Conservation (phyloP, 2,329 filamentous ascomycete species). For the Niveomyces coronatus region DNA sequence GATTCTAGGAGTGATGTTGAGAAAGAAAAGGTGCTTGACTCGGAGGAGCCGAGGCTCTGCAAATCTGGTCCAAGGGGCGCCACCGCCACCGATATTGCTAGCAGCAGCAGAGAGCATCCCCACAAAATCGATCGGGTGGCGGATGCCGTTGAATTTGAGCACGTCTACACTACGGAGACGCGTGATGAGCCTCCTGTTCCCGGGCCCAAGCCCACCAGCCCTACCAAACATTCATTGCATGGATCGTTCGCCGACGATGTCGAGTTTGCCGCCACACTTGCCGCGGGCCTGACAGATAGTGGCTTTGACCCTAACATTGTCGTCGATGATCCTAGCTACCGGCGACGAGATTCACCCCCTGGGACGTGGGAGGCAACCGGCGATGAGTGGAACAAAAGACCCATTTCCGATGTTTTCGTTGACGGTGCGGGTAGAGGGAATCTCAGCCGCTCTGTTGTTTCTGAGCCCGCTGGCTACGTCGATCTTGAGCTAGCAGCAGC, state of each 20-base stretch:
- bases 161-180: slow-evolving; percentile 26
- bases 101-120: slow-evolving; percentile 27
- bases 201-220: slow-evolving; percentile 46
- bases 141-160: slow-evolving; percentile 13
- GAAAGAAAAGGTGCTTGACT: slow-evolving; percentile 17
- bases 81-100: slow-evolving; percentile 39
- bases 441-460: slow-evolving; percentile 13
- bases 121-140: slow-evolving; percentile 21
- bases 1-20: slow-evolving; percentile 29
- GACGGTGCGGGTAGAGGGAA: slow-evolving; percentile 29
- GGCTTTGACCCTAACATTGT: slow-evolving; percentile 64
- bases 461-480: slow-evolving; percentile 28
- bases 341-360: slow-evolving; percentile 52
- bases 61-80: slow-evolving; percentile 41
- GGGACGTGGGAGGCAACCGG: slow-evolving; percentile 40
- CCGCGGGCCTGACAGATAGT: slow-evolving; percentile 56
- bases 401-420: slow-evolving; percentile 38
- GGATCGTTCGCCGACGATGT: slow-evolving; percentile 58
- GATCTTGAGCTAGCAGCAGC: slow-evolving; percentile 16
- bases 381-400: slow-evolving; percentile 34
- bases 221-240: slow-evolving; percentile 44
- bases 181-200: slow-evolving; percentile 38
- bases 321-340: slow-evolving; percentile 54
- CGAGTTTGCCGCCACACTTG: slow-evolving; percentile 59
- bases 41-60: slow-evolving; percentile 24